Evolutionary conservation across 768 basidiomycete species (phyloP), one percentile per base, ranked within the genome.

Genomic region (Tulasnella sp.): DNA sequence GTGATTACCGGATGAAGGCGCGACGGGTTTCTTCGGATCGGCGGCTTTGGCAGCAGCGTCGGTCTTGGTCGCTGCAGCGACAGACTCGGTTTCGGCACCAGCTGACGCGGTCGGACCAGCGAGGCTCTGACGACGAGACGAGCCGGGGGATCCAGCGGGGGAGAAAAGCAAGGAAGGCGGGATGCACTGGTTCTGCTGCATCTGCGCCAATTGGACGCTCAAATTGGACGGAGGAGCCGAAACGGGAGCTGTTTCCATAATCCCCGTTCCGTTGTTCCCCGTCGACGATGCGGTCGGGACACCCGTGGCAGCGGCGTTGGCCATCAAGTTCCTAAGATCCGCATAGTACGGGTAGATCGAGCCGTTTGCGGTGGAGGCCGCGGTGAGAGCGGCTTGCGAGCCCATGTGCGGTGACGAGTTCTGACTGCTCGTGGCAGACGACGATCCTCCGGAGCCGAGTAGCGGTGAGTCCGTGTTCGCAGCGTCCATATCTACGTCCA

Each of bases 111-210:
- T 75, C 62, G 41, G 74, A 76, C 22, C 77, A 42, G 39, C 73
- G 39, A 52, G 74, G 70, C 75, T 75, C 39, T 36, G 75, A 19
- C 81, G 85, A 22, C 86, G 81, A 17, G 86, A 87, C 0, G 80
- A 78, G 17, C 80, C 81, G 11, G 86, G 86, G 0, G 86, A 62
- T 79, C 80, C 22, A 84, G 86, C 0, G 84, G 83, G 71, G 26
- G 84, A 85, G 74, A 88, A 88, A 0, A 91, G 80, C 64, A 90
- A 81, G 0, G 88, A 87, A 17, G 90, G 89, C 11, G 88, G 87
- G 17, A 90, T 85, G 75, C 89, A 89, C 64, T 72, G 71, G 78
- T 81, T 77, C 68, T 79, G 62, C 72, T 79, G 79, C 29, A 84
- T 81, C 73, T 35, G 64, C 44, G 69, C 69, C 40, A 67, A 67